These are phyloP conservation scores for Oenanthe javanica DNA, from an alignment of 140 eudicot genomes.

Conservation along the genomic window DNA sequence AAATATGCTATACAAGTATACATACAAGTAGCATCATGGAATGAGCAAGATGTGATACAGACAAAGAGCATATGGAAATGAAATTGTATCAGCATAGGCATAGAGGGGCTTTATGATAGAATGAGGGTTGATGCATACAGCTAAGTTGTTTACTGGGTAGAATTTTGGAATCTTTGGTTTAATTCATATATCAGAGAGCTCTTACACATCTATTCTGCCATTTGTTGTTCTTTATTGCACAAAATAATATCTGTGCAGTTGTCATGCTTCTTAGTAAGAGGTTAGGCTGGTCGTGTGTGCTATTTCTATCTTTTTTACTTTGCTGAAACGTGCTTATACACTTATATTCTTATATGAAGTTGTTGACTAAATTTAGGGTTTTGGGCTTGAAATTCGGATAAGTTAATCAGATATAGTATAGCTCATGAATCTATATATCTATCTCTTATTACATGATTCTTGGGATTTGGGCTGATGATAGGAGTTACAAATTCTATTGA, in stretches of 20 bases:
- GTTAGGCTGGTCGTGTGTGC: not conserved
- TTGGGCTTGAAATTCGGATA: no score
- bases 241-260: not conserved
- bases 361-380: no score
- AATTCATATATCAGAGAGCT: not conserved
- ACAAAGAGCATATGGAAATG: not conserved
- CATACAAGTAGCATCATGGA: not conserved
- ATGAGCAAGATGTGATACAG: not conserved
- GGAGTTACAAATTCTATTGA: not conserved
- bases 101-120: not conserved
- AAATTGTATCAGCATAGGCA: not conserved
- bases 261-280: not conserved
- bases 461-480: not conserved
- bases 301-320: not conserved
- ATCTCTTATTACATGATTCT: not conserved
- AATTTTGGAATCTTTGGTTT: not conserved
- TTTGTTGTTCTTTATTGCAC: not conserved
- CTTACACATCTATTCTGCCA: not conserved
- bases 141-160: not conserved
- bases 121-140: not conserved
- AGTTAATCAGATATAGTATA: not conserved
- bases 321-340: not conserved
- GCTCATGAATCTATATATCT: not conserved
- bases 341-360: not conserved
- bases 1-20: not conserved